phyloP scores from a whole-genome alignment of 176 grass and related monocot species.

The Aechmea fasciata region DNA sequence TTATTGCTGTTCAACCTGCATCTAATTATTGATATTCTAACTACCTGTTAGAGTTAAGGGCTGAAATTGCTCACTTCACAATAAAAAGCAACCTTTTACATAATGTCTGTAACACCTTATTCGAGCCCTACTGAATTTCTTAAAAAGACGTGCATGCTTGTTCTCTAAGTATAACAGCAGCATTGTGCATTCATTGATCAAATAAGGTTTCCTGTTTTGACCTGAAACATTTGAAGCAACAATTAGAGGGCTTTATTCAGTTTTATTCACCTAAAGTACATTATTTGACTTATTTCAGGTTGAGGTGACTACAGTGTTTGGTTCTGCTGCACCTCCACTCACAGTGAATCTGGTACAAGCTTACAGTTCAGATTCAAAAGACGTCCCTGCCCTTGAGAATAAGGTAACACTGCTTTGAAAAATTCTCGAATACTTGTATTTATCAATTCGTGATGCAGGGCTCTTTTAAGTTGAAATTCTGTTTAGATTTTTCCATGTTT shows the following conservation, averaged over 20 bases:
- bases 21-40: too few relatives aligned
- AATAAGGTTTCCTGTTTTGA: too few relatives aligned
- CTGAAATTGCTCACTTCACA: too few relatives aligned
- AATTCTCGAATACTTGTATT: background rate
- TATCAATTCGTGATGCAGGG: background rate
- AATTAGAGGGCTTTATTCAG: background rate
- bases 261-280: background rate
- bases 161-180: too few relatives aligned
- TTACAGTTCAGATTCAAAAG: constrained; percentile 54
- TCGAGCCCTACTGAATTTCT: too few relatives aligned
- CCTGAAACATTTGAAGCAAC: too few relatives aligned
- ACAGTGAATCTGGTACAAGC: constrained; percentile 67
- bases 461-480: background rate
- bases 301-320: constrained; percentile 93
- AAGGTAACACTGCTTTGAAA: constrained; percentile 18
- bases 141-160: too few relatives aligned
- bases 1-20: too few relatives aligned
- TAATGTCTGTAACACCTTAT: background rate
- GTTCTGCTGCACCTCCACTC: constrained; percentile 64
- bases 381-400: constrained; percentile 27
- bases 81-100: background rate
- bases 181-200: too few relatives aligned
- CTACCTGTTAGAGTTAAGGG: too few relatives aligned
- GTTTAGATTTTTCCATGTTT: background rate
- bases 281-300: constrained; percentile 43